Evolutionary conservation across 192 early-diverging fungal species (phyloP).

Genomic region (Linnemannia exigua): DNA sequence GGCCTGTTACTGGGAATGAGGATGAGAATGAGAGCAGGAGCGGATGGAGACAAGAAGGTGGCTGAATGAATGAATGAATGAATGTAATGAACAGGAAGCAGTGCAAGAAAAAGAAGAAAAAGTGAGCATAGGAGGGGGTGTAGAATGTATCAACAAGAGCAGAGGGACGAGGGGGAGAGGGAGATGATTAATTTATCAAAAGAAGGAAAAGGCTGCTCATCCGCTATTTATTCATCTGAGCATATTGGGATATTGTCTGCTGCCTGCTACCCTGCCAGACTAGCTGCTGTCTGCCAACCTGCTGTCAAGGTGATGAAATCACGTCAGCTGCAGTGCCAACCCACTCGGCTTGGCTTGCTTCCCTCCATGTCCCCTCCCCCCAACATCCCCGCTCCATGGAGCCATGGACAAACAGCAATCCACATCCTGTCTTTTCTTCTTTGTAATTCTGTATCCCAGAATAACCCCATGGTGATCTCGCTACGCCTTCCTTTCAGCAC

Average conservation of each 20-base stretch:
- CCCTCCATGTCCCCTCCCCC: background rate
- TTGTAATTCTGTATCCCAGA: background rate
- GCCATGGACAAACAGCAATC: background rate
- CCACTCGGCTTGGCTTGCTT: background rate
- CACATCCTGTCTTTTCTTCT: background rate
- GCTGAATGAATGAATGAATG: background rate
- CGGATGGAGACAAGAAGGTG: background rate
- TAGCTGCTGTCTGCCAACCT: no score
- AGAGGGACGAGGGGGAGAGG: background rate
- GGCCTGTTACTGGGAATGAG: no score
- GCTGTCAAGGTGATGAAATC: no score
- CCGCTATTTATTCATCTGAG: no score
- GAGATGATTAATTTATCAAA: background rate
- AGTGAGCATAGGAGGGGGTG: background rate
- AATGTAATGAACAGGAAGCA: slow-evolving; percentile 6
- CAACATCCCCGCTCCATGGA: no score
- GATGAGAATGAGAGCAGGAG: no score
- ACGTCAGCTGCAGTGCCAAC: no score
- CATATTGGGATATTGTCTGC: no score
- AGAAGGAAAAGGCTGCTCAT: background rate
- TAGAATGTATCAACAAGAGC: no score
- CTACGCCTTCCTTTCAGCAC: background rate
- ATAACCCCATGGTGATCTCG: background rate
- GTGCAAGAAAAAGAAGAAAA: background rate
- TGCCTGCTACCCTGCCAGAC: no score